phyloP scores from a whole-genome alignment of 2,329 filamentous ascomycete species.

The Cercospora sp. region DNA sequence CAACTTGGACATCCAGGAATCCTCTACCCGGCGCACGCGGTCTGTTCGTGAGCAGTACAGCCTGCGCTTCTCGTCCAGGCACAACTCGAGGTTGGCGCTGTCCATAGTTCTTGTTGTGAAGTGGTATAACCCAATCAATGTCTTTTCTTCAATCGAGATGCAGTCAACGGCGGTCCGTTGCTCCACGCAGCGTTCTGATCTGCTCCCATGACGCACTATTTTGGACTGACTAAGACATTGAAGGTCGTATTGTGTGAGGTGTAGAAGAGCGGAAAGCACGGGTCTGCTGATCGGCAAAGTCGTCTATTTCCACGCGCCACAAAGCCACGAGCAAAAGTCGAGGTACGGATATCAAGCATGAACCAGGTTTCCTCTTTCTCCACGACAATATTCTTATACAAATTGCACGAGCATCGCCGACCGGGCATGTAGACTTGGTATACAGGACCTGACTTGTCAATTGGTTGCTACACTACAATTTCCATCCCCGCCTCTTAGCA shows the following conservation, averaged over 20 bases:
- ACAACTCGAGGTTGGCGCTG: background rate
- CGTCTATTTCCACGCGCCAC: background rate
- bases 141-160: background rate
- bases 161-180: background rate
- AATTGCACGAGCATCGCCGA: background rate
- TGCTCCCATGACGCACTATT: background rate
- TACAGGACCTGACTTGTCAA: background rate
- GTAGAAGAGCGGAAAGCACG: background rate
- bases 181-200: background rate
- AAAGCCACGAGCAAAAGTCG: background rate
- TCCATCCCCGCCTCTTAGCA: conserved; percentile 47
- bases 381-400: background rate
- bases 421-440: background rate
- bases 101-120: background rate
- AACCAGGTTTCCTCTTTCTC: background rate
- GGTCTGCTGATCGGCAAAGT: background rate
- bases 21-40: background rate
- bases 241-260: background rate
- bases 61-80: background rate
- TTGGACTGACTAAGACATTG: background rate
- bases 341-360: background rate
- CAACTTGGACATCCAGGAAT: conserved; percentile 27
- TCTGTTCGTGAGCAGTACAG: background rate
- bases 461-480: conserved; percentile 38
- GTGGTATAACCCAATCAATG: background rate